A percentile compares a stretch with the other conserved stretches of the same genome.
Evolutionary conservation across 169 alveolate species (phyloP).

Genomic region (Plasmodium blacklocki): DNA sequence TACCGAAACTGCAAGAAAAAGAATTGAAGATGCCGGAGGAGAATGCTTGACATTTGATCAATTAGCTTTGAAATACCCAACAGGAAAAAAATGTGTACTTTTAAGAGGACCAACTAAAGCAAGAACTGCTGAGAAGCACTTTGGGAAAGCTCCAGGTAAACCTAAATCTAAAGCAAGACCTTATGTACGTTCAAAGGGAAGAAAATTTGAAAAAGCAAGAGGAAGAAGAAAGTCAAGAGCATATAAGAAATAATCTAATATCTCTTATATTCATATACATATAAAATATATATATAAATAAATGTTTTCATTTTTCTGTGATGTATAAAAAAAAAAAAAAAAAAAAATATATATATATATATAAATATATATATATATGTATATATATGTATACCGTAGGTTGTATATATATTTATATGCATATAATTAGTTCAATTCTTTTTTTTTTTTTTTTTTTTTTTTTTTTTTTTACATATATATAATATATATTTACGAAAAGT

Average conservation of each 20-base stretch:
- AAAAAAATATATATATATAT: no score
- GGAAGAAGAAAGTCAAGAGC: conserved; percentile 94
- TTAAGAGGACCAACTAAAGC: conserved; percentile 96
- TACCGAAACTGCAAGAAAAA: conserved; percentile 97
- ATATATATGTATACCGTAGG: no score
- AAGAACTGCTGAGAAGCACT: conserved; percentile 96
- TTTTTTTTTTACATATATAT: no score
- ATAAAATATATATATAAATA: conserved; percentile 13
- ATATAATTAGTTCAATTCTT: no score
- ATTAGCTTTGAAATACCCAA: conserved; percentile 94
- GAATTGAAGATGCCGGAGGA: conserved; percentile 97
- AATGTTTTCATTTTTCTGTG: conserved; percentile 69
- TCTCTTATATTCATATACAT: conserved; percentile 16
- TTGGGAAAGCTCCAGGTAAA: conserved; percentile 96
- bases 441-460: no score
- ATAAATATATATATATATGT: no score
- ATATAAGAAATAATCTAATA: conserved; percentile 82
- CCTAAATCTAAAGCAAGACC: conserved; percentile 94
- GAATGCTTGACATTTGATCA: conserved; percentile 98
- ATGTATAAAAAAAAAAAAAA: conserved; percentile 9
- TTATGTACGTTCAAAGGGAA: conserved; percentile 93
- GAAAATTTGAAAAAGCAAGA: conserved; percentile 95
- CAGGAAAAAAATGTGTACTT: conserved; percentile 94
- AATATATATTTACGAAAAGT: no score
- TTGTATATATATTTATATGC: no score